phyloP scores from a whole-genome alignment of 139 green algal species.

The Gonium pectorale region DNA sequence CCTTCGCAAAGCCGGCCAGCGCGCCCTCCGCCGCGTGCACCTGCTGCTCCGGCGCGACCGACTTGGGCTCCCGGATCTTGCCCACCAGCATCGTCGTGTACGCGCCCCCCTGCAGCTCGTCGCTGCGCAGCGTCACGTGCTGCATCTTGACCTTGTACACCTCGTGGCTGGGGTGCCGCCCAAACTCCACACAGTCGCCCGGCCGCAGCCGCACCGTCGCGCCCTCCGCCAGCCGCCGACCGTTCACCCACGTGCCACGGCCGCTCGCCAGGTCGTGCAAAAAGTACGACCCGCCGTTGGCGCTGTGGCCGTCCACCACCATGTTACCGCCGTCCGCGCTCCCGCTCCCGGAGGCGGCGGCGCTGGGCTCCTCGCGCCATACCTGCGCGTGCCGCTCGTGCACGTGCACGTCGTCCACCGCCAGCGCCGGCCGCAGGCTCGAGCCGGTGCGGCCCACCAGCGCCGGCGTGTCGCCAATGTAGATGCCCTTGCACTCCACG shows the following conservation, averaged over 20 bases:
- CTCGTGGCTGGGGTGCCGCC: slow-evolving; percentile 47
- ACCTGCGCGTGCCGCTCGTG: slow-evolving; percentile 50
- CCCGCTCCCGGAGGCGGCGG: too few relatives aligned
- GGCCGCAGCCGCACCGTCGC: slow-evolving; percentile 56
- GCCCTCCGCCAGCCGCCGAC: slow-evolving; percentile 42
- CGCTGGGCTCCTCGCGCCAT: neutral
- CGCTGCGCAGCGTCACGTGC: slow-evolving; percentile 57
- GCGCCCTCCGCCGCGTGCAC: neutral
- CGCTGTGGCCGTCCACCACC: neutral
- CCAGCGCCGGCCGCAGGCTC: slow-evolving; percentile 8
- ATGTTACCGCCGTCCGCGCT: neutral
- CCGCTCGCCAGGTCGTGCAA: slow-evolving; percentile 63
- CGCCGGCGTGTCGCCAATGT: slow-evolving; percentile 11
- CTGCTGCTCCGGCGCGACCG: neutral
- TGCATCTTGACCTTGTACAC: slow-evolving; percentile 76
- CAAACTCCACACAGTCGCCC: slow-evolving; percentile 76
- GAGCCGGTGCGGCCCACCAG: slow-evolving; percentile 29
- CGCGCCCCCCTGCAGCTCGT: neutral
- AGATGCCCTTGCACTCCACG: slow-evolving; percentile 61
- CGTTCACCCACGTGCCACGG: slow-evolving; percentile 81
- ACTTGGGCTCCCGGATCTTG: neutral
- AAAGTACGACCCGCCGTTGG: slow-evolving; percentile 34
- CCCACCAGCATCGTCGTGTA: slow-evolving; percentile 37
- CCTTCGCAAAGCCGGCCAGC: neutral
- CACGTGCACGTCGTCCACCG: slow-evolving; percentile 46